phyloP scores from a whole-genome alignment of 1,284 basidiomycete genomes.

The Trametes polyzona region DNA sequence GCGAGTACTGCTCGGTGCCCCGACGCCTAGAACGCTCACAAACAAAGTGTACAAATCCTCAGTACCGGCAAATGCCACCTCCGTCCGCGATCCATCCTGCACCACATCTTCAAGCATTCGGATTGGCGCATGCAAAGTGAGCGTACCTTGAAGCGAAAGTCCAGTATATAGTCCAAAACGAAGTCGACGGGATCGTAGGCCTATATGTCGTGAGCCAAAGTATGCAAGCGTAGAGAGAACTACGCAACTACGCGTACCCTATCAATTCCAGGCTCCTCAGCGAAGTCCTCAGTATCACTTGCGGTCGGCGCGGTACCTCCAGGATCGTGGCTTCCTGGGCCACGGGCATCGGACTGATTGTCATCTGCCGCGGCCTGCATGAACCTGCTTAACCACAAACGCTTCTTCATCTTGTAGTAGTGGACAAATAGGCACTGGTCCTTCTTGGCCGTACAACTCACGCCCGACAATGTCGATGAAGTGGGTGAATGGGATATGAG shows the following conservation, averaged over 20 bases:
- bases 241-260: neutral
- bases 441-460: neutral
- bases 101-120: no score
- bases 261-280: neutral
- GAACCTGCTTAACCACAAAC: conserved; percentile 9
- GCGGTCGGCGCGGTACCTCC: neutral
- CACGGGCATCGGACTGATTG: conserved; percentile 9
- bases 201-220: no score
- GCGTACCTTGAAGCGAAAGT: conserved; percentile 19
- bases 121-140: neutral
- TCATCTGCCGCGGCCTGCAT: conserved; percentile 23
- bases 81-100: conserved; percentile 17
- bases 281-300: neutral
- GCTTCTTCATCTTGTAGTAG: conserved; percentile 31
- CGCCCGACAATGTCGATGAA: neutral
- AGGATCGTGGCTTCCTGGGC: conserved; percentile 3
- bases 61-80: conserved; percentile 26
- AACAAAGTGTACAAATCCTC: conserved; percentile 22
- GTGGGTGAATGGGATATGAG: no score
- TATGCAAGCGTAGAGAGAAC: no score
- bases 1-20: no score
- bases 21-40: no score
- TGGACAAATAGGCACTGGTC: conserved; percentile 28
- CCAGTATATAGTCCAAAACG: conserved; percentile 27
- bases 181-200: conserved; percentile 23